These are phyloP conservation scores for Pseudonitzschia multiseries DNA, from an alignment of 108 stramenopile genomes.

Conservation along the genomic window DNA sequence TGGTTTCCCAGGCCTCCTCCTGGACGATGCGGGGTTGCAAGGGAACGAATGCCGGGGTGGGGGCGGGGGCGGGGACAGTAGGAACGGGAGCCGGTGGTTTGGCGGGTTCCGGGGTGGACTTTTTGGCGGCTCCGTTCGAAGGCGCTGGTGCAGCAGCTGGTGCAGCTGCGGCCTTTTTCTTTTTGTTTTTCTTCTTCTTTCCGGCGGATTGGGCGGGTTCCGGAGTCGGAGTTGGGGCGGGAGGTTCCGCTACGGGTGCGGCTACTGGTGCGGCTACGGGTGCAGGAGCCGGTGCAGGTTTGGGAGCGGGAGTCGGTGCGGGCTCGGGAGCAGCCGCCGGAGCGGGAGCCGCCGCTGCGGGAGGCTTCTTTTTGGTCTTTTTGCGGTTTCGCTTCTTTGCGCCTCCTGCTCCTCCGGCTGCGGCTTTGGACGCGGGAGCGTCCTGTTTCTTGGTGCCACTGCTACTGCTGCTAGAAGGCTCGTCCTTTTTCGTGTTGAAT, in stretches of 20 bases:
- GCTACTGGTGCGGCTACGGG: background rate
- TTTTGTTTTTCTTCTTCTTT: slow-evolving; percentile 15
- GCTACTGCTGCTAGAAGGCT: background rate
- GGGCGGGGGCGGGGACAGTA: background rate
- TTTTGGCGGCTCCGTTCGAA: background rate
- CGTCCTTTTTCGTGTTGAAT: background rate
- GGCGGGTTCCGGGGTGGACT: background rate
- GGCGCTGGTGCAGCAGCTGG: no score
- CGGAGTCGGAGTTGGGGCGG: background rate
- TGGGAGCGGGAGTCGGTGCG: background rate
- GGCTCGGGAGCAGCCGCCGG: background rate
- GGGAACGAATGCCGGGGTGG: background rate
- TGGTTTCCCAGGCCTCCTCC: slow-evolving; percentile 18
- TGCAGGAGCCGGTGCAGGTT: slow-evolving; percentile 3
- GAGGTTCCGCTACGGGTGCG: background rate
- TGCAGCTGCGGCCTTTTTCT: background rate
- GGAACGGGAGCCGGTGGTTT: background rate
- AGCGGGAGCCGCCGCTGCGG: slow-evolving; percentile 1
- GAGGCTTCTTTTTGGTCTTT: slow-evolving; percentile 24
- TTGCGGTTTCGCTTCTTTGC: slow-evolving; percentile 8
- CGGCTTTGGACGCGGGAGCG: background rate
- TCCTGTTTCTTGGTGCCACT: background rate
- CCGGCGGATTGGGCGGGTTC: background rate
- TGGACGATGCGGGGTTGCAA: slow-evolving; percentile 4
- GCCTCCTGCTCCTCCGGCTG: background rate